phyloP scores from a whole-genome alignment of 176 grass and related monocot species.

The Rhipidocladum racemiflorum region DNA sequence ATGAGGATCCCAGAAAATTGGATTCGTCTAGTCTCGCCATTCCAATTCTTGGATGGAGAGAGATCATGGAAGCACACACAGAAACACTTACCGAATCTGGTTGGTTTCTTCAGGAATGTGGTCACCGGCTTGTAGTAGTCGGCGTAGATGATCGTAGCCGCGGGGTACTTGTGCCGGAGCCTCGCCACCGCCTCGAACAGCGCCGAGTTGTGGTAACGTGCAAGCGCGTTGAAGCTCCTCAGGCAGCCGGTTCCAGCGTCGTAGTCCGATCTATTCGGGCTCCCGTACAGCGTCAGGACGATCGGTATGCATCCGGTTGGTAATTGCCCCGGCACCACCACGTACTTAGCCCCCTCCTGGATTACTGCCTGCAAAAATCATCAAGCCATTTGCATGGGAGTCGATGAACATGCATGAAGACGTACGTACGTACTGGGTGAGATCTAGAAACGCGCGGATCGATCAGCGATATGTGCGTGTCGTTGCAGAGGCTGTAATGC shows the following conservation, averaged over 20 bases:
- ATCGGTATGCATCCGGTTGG: conserved; percentile 35
- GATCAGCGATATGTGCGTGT: background rate
- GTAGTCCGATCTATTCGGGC: conserved; percentile 13
- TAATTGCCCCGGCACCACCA: conserved; percentile 53
- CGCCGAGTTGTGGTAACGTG: conserved; percentile 39
- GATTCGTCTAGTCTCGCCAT: background rate
- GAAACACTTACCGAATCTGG: background rate
- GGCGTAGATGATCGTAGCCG: conserved; percentile 33
- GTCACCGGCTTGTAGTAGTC: conserved; percentile 36
- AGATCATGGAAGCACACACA: background rate
- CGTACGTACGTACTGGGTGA: background rate
- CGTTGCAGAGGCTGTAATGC: no score
- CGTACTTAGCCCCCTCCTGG: conserved; percentile 37
- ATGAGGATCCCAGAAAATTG: background rate
- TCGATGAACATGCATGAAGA: no score
- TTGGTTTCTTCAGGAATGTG: background rate
- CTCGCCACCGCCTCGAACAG: background rate
- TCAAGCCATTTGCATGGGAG: background rate
- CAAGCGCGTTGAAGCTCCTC: conserved; percentile 37
- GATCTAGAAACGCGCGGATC: background rate
- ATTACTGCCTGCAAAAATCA: conserved; percentile 38
- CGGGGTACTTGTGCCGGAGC: conserved; percentile 13
- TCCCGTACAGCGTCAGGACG: conserved; percentile 26
- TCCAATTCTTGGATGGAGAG: background rate
- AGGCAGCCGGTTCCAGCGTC: conserved; percentile 42